phyloP scores from a whole-genome alignment of 441 rosid genomes.

The Breynia disticha region DNA sequence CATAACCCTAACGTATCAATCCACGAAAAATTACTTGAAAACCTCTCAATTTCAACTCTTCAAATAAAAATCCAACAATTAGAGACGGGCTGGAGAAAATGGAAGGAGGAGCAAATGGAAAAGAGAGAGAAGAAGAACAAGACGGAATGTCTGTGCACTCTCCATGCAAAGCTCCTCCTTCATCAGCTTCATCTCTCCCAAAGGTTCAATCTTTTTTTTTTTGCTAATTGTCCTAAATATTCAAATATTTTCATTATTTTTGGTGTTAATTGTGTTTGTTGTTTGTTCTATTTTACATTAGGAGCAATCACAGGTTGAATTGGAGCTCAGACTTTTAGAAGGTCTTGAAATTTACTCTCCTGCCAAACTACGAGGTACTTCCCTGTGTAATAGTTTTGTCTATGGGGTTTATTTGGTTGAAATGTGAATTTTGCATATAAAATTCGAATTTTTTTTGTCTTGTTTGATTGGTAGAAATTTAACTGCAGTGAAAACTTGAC shows the following conservation, averaged over 20 bases:
- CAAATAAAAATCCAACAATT: background rate
- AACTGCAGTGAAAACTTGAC: too few relatives aligned
- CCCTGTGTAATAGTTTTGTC: too few relatives aligned
- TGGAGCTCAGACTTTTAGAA: slow-evolving; percentile 90
- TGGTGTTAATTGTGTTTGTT: slow-evolving; percentile 2
- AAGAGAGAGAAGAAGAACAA: slow-evolving; percentile 64
- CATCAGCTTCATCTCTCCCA: slow-evolving; percentile 86
- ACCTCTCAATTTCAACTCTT: too few relatives aligned
- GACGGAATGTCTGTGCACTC: slow-evolving; percentile 93
- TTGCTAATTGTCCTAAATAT: background rate
- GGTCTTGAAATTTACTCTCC: slow-evolving; percentile 92
- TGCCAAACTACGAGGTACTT: slow-evolving; percentile 57
- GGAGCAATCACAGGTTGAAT: slow-evolving; percentile 91
- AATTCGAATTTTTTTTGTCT: too few relatives aligned
- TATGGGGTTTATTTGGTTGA: too few relatives aligned
- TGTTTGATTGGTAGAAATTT: too few relatives aligned
- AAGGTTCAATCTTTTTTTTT: slow-evolving; percentile 56
- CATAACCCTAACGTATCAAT: too few relatives aligned
- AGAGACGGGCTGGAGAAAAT: slow-evolving; percentile 32
- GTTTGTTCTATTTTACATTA: slow-evolving; percentile 15
- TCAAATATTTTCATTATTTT: background rate
- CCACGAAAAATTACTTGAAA: too few relatives aligned
- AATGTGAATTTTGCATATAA: too few relatives aligned
- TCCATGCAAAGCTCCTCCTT: slow-evolving; percentile 84
- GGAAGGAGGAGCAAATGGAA: slow-evolving; percentile 17